Base-by-base conservation (phyloP, 2,329 filamentous ascomycete genomes). In the Sporothrix mexicana region DNA sequence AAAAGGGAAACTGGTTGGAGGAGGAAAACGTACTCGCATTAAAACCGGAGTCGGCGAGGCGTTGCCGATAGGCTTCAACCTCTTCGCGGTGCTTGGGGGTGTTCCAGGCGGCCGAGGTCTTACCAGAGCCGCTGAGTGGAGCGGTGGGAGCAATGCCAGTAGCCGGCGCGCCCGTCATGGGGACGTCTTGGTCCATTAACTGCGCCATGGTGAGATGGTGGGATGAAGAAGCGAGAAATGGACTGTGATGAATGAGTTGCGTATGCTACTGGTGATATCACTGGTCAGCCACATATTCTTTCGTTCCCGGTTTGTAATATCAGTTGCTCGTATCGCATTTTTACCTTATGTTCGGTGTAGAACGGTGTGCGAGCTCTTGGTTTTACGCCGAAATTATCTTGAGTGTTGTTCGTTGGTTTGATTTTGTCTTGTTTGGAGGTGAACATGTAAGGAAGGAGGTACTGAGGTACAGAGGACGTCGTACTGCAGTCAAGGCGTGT, bases 1-100 rank as follows among this genome's bases (percentile, higher is more conserved):
- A 25, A 30, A 2, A 20, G 6, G 30, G 13, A 20, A 13, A 36
- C 7, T 1, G 2, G n/a, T 12, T 12, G 23, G 43, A 9, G 15
- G 7, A n/a, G 1, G 17, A 3, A 74, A 83, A 36, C 67, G 76
- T 78, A 87, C 86, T 79, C 6, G 83, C 81, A 71, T 82, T 84
- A 76, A 88, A 87, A 10, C 81, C 80, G 59, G 82, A 81, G 74
- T 88, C 85, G 0, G 79, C 73, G 0, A 88, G 80, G 23, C 78
- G 82, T 1, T 79, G 72, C 59, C 80, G 83, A 10, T 79, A 77
- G 4, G 74, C 70, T 4, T 86, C 83, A 53, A 78, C 79, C 61
- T 88, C 86, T 8, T 87, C 85, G 62, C 78, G 82, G 70, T 79
- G 79, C 77, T 84, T 78, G 62, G 79, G 77, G 25, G 76, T 77